Conservation (phyloP, 768 basidiomycete species). For the Pleurotus eryngii region DNA sequence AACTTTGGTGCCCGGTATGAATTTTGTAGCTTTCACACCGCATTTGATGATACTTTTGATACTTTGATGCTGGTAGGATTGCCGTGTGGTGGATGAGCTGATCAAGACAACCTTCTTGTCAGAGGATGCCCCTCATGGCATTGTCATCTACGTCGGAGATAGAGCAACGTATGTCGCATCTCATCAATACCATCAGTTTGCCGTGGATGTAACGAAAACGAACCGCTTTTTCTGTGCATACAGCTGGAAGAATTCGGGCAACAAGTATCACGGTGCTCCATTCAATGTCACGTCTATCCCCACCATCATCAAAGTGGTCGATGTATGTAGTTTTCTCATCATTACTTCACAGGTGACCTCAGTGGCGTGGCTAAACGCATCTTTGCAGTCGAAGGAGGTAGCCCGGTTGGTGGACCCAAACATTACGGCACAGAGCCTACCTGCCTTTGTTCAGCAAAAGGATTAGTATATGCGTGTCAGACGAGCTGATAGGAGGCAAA, state of each 20-base stretch:
- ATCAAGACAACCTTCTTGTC: constrained; percentile 49
- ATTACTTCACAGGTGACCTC: neutral
- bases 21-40: neutral
- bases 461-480: neutral
- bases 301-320: constrained; percentile 58
- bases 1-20: constrained; percentile 71
- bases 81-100: constrained; percentile 54
- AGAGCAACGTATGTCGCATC: constrained; percentile 48
- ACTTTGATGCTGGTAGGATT: constrained; percentile 44
- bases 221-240: neutral
- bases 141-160: constrained; percentile 70
- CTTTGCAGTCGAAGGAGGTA: constrained; percentile 31
- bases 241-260: constrained; percentile 66
- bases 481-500: neutral
- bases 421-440: constrained; percentile 27
- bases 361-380: constrained; percentile 3
- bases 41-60: neutral
- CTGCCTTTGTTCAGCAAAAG: constrained; percentile 23
- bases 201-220: too few species aligned
- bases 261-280: constrained; percentile 57
- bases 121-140: constrained; percentile 43
- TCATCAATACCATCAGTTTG: neutral
- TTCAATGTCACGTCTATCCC: constrained; percentile 62
- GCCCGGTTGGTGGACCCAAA: constrained; percentile 41
- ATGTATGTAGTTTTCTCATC: constrained; percentile 38